phyloP scores from a whole-genome alignment of 345 rosid genomes.

The Iberis pinnata region DNA sequence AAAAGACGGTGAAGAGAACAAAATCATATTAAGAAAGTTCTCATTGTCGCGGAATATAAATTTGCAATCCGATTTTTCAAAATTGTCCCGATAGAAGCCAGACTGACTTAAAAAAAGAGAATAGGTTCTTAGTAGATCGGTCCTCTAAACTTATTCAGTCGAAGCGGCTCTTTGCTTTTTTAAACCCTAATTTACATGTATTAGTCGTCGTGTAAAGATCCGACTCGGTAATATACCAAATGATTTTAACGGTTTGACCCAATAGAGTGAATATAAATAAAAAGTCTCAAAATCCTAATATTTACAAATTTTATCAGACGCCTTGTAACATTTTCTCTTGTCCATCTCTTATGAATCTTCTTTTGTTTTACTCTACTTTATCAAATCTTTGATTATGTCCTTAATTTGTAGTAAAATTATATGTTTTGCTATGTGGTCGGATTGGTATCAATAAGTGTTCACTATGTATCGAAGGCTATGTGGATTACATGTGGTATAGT shows the following conservation, averaged over 20 bases:
- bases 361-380: no score
- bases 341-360: no score
- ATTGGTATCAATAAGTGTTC: background rate
- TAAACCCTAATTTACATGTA: background rate
- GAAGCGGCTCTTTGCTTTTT: background rate
- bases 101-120: background rate
- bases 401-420: no score
- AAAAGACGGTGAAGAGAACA: constrained; percentile 3
- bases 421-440: background rate
- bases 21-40: constrained; percentile 7
- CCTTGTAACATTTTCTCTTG: no score
- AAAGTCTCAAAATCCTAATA: no score
- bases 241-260: no score
- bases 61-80: background rate
- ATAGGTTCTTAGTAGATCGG: background rate
- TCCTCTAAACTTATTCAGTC: background rate
- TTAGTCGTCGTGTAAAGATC: background rate
- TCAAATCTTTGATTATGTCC: no score
- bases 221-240: no score
- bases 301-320: no score
- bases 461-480: background rate
- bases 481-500: background rate
- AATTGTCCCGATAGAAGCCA: background rate
- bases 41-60: background rate
- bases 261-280: no score